Conservation (phyloP, 2,329 filamentous ascomycete genomes). For the Fusarium nodosum region DNA sequence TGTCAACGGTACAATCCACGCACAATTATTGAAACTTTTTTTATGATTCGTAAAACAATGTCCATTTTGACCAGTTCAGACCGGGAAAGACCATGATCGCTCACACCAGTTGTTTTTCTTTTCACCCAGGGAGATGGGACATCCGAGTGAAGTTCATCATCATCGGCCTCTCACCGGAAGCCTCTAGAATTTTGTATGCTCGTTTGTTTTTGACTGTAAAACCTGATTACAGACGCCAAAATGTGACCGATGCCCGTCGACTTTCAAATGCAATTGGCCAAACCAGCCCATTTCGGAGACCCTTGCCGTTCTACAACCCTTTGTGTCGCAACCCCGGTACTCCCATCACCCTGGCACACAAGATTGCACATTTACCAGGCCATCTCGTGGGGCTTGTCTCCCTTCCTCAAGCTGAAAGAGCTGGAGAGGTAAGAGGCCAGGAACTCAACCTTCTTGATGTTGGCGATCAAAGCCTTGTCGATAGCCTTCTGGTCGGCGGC, state of each 20-base stretch:
- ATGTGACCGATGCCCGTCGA: conserved; percentile 74
- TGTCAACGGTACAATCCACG: conserved; percentile 13
- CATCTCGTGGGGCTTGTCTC: conserved; percentile 99
- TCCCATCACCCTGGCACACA: conserved; percentile 49
- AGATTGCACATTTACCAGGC: conserved; percentile 81
- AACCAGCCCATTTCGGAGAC: conserved; percentile 68
- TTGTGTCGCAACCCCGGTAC: conserved; percentile 53
- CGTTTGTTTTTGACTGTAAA: conserved; percentile 69
- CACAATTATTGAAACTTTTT: conserved; percentile 34
- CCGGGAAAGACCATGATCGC: conserved; percentile 29
- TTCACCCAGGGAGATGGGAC: conserved; percentile 42
- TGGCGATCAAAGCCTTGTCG: conserved; percentile 94
- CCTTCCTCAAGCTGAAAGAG: conserved; percentile 98
- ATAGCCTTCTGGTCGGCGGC: conserved; percentile 98
- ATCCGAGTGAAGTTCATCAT: conserved; percentile 51
- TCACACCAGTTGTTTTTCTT: conserved; percentile 28
- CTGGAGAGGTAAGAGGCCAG: conserved; percentile 93
- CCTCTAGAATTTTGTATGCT: conserved; percentile 57
- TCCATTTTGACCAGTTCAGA: conserved; percentile 36
- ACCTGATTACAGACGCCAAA: conserved; percentile 76
- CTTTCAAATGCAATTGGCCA: conserved; percentile 76
- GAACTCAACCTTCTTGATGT: conserved; percentile 98
- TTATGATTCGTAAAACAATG: conserved; percentile 36
- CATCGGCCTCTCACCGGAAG: conserved; percentile 53
- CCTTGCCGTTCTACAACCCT: conserved; percentile 62